These are phyloP conservation scores for Spergularia azorica DNA, from an alignment of 179 eudicot genomes.

Conservation along the genomic window DNA sequence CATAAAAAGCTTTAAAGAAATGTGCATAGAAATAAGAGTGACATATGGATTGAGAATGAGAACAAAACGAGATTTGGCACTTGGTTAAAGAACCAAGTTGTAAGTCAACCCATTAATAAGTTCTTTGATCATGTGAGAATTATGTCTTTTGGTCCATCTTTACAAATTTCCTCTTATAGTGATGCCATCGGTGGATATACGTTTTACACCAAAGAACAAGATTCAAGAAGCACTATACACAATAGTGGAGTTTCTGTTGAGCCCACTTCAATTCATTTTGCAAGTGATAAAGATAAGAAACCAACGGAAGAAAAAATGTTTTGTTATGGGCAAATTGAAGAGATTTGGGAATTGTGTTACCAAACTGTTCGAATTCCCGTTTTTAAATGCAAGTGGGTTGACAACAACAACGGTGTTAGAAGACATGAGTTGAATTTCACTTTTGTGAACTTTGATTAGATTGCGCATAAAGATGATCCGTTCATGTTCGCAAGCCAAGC, in stretches of 20 bases:
- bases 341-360: too few relatives aligned
- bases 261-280: background rate
- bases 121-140: background rate
- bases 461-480: too few relatives aligned
- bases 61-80: background rate
- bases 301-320: background rate
- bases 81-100: slow-evolving; percentile 8
- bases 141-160: slow-evolving; percentile 7
- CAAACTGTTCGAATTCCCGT: too few relatives aligned
- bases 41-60: slow-evolving; percentile 5
- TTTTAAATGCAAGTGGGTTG: too few relatives aligned
- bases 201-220: background rate
- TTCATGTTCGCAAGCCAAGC: too few relatives aligned
- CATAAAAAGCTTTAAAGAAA: too few relatives aligned
- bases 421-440: too few relatives aligned
- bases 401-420: too few relatives aligned
- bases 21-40: background rate
- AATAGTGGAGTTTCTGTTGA: background rate
- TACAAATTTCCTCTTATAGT: background rate
- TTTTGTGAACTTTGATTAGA: too few relatives aligned
- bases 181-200: slow-evolving; percentile 12
- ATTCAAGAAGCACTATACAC: background rate
- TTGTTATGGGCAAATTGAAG: too few relatives aligned
- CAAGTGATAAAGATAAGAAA: background rate
- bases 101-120: background rate